Conservation (phyloP, 208 protist species). For the Tritrichomonas foetus region DNA sequence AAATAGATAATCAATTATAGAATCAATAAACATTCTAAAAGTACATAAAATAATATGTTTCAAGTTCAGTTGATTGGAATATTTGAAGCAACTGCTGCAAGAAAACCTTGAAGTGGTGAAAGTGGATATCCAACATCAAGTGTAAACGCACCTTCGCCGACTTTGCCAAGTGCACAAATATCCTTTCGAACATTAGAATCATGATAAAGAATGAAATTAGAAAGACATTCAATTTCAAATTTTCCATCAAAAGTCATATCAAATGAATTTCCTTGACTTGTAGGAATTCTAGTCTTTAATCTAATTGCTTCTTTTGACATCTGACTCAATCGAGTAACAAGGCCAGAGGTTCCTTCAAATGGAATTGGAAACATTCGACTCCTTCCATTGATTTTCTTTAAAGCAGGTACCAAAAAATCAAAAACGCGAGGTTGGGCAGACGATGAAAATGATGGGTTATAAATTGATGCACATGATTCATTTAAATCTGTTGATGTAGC, state of each 20-base stretch:
- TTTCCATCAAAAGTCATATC: conserved; percentile 31
- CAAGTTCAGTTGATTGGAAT: too few species aligned
- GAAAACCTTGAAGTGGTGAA: background rate
- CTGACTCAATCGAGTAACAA: background rate
- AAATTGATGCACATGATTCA: background rate
- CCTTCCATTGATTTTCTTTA: background rate
- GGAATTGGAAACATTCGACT: background rate
- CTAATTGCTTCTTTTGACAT: background rate
- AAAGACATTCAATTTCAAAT: background rate
- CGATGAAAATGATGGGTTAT: background rate
- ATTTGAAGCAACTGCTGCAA: background rate
- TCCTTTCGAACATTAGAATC: background rate
- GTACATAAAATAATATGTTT: too few species aligned
- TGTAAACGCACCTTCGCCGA: background rate
- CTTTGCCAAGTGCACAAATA: background rate
- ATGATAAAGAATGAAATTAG: background rate
- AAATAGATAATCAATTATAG: too few species aligned
- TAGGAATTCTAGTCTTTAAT: background rate
- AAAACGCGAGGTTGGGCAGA: background rate
- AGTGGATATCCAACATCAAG: background rate
- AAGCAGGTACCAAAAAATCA: background rate
- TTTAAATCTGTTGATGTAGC: background rate
- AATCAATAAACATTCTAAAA: too few species aligned
- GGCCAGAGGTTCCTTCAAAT: background rate
- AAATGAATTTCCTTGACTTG: background rate